phyloP scores from a whole-genome alignment of 2,329 filamentous ascomycete species.

The Sporothrix curviconia region DNA sequence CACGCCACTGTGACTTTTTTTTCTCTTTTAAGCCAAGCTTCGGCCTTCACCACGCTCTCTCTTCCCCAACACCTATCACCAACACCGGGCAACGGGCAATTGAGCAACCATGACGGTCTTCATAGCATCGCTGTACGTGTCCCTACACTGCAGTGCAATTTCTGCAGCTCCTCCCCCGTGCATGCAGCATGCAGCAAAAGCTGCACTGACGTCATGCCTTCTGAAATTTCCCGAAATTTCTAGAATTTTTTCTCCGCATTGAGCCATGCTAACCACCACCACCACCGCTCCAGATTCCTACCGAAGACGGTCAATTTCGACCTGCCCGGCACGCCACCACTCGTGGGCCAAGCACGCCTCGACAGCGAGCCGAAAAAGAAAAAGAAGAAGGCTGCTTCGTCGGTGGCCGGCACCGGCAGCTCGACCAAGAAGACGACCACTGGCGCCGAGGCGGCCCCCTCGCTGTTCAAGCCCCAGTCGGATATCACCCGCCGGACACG shows the following conservation, averaged over 20 bases:
- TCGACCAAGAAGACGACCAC: not conserved
- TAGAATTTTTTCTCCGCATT: not conserved
- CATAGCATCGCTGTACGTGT: conserved; percentile 37
- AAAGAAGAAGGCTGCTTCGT: conserved; percentile 21
- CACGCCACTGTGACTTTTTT: not conserved
- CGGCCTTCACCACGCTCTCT: not conserved
- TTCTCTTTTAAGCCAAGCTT: not conserved
- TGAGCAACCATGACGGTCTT: conserved; percentile 31
- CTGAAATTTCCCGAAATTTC: conserved; percentile 3
- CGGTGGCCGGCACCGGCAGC: not conserved
- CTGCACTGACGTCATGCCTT: conserved; percentile 19
- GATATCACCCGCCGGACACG: conserved; percentile 49
- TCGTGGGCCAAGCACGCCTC: conserved; percentile 20
- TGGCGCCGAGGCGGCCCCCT: conserved; percentile 38
- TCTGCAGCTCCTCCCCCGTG: not conserved
- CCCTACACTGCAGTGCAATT: not conserved
- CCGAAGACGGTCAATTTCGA: conserved; percentile 90
- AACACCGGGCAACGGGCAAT: conserved; percentile 1
- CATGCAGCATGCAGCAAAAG: not conserved
- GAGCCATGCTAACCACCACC: not conserved
- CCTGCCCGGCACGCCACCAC: conserved; percentile 48
- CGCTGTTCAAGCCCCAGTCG: conserved; percentile 44
- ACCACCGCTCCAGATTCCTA: conserved; percentile 59
- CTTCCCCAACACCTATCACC: not conserved
- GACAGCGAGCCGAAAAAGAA: conserved; percentile 19